Conservation (phyloP, 139 green algal genomes). For the Diplosphaera chodatii region DNA sequence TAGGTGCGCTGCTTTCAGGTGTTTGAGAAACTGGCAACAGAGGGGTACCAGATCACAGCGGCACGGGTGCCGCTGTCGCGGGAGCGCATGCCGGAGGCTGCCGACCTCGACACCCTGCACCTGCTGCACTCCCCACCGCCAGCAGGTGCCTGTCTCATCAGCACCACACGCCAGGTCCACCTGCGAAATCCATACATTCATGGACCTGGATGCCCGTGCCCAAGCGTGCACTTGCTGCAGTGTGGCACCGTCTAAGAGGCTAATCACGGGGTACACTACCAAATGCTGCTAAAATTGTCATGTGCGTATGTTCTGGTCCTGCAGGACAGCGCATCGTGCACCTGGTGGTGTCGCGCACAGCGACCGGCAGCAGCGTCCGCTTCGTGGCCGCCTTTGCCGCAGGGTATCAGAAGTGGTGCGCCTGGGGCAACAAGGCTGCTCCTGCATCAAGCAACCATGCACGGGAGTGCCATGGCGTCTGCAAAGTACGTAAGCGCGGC, state of each 20-base stretch:
- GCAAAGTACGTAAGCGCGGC: too few species aligned
- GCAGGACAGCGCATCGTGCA: constrained; percentile 34
- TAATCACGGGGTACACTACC: too few species aligned
- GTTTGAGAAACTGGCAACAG: constrained; percentile 44
- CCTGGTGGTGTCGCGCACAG: constrained; percentile 66
- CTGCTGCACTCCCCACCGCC: constrained; percentile 36
- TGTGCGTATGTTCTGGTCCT: not conserved
- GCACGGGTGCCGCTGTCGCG: constrained; percentile 74
- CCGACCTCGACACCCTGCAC: constrained; percentile 68
- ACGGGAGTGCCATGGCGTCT: too few species aligned
- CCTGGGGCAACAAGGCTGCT: too few species aligned
- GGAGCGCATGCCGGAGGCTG: constrained; percentile 71
- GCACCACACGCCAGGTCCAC: too few species aligned
- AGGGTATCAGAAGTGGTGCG: constrained; percentile 1
- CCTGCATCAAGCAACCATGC: too few species aligned
- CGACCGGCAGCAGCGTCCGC: constrained; percentile 56
- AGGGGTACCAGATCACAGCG: constrained; percentile 66
- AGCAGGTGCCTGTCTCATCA: constrained; percentile 28
- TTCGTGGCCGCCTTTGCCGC: constrained; percentile 49
- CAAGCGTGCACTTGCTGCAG: too few species aligned
- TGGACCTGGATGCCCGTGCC: too few species aligned
- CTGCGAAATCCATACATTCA: too few species aligned
- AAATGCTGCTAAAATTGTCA: too few species aligned
- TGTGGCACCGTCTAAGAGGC: too few species aligned
- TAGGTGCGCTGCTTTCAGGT: too few species aligned